Percentiles rank a stretch among this genome's conserved stretches.
Conservation (phyloP, 306 rosid genomes). For the Acacia confusa region DNA sequence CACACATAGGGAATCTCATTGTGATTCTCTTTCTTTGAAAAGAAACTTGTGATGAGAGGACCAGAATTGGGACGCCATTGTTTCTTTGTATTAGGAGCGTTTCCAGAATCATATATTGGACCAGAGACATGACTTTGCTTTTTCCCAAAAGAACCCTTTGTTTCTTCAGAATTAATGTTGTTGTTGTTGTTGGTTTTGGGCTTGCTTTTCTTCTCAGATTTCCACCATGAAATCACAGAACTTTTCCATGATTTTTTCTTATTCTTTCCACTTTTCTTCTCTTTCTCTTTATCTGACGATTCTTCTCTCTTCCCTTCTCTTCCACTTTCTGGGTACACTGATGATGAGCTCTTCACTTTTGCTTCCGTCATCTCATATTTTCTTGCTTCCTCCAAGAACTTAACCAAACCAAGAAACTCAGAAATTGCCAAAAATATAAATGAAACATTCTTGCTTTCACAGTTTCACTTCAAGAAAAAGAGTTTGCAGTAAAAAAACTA, state of each 20-base stretch:
- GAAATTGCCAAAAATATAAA: slow-evolving; percentile 4
- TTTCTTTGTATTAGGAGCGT: slow-evolving; percentile 31
- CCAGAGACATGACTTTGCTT: slow-evolving; percentile 59
- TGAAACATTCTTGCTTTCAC: not conserved
- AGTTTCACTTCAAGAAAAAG: not conserved
- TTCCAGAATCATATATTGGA: slow-evolving; percentile 46
- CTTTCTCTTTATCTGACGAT: slow-evolving; percentile 32
- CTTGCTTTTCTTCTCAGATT: slow-evolving; percentile 51
- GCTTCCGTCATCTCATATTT: slow-evolving; percentile 40
- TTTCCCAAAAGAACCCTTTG: slow-evolving; percentile 30
- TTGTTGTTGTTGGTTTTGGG: slow-evolving; percentile 12
- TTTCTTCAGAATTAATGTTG: not conserved
- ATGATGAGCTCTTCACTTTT: slow-evolving; percentile 39
- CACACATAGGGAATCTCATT: slow-evolving; percentile 54
- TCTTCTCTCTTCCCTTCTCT: slow-evolving; percentile 24
- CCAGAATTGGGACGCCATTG: slow-evolving; percentile 52
- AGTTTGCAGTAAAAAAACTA: not conserved
- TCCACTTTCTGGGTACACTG: slow-evolving; percentile 46
- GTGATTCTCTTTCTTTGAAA: slow-evolving; percentile 38
- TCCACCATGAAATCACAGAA: slow-evolving; percentile 71
- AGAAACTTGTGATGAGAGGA: slow-evolving; percentile 52
- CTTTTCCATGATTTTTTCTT: slow-evolving; percentile 63
- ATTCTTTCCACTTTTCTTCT: slow-evolving; percentile 37
- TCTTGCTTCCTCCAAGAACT: slow-evolving; percentile 90
- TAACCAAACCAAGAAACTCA: slow-evolving; percentile 15